phyloP scores from a whole-genome alignment of 1,139 yeast species.

The Saccharomycopsis hybrid region DNA sequence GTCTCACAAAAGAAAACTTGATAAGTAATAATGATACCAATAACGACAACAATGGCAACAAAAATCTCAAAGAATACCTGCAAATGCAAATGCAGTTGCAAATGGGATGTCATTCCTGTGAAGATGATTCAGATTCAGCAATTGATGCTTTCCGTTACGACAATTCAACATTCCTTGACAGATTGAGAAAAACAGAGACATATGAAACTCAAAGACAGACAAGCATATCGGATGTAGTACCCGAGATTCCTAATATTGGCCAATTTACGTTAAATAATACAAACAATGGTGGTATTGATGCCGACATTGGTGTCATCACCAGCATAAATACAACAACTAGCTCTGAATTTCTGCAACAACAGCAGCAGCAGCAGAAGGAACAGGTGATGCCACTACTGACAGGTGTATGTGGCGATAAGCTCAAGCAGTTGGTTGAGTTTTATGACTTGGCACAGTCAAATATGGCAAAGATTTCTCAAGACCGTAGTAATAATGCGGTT shows the following conservation, averaged over 20 bases:
- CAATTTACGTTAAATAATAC: too few relatives aligned
- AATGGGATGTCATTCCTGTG: neutral
- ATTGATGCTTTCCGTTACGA: slow-evolving; percentile 19
- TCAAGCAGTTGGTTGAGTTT: slow-evolving; percentile 5
- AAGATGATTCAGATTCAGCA: slow-evolving; percentile 5
- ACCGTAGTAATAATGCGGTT: neutral
- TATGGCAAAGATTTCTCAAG: neutral
- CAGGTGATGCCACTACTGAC: neutral
- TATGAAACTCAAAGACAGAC: neutral
- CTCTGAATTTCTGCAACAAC: too few relatives aligned
- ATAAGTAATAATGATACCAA: neutral
- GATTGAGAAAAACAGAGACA: slow-evolving; percentile 1
- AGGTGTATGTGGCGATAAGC: neutral
- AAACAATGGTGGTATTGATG: too few relatives aligned
- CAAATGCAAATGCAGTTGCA: too few relatives aligned
- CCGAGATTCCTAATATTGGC: too few relatives aligned
- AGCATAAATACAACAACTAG: too few relatives aligned
- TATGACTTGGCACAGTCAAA: slow-evolving; percentile 8
- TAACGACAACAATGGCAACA: neutral
- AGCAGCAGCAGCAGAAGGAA: too few relatives aligned
- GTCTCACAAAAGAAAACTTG: too few relatives aligned
- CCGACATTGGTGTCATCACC: too few relatives aligned
- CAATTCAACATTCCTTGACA: slow-evolving; percentile 9
- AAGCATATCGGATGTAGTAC: too few relatives aligned
- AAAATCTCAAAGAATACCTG: neutral